Base-by-base conservation (phyloP, 78 protist genomes). In the Planoprotostelium fungivorum region DNA sequence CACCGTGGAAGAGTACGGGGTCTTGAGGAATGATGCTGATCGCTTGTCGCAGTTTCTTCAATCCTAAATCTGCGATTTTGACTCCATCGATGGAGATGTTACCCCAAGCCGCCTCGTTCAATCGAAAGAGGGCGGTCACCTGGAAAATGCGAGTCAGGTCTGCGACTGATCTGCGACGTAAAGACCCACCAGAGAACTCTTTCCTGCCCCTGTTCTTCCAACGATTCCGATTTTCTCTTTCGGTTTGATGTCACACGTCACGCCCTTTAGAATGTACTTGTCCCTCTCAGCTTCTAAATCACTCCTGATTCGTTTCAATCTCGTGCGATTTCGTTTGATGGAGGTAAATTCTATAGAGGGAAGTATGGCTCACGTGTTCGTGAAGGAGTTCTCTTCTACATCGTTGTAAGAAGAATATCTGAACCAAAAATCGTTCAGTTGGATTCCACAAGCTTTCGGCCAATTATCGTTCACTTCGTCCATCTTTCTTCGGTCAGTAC, bases 151-250 rank as follows among this genome's bases (percentile, higher is more conserved):
- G 73, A 51, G 5, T 51, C n/a, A n/a, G n/a, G n/a, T n/a, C n/a
- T n/a, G n/a, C n/a, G n/a, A n/a, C n/a, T n/a, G n/a, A n/a, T n/a
- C n/a, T n/a, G 5, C 16, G 31, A 51, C 73, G 16, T 5, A 51
- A 51, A 51, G 16, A 51, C 73, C 16, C 73, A 95, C 73, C 36
- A 97, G 85, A 29, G 73, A 51, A n/a, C 94, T 84, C 93, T 96
- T 96, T 39, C 98, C 97, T 0, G 96, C 88, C 34, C 99, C 99
- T 0, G 99, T 96, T n/a, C 98, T 91, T 35, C 99, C 99, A 0
- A 95, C 96, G 91, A 97, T 86, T 73, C 98, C 99, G 36, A 95
- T 34, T 92, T 93, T 94, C 91, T 93, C 97, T 25, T 91, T 85
- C 5, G 92, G 38, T 10, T 51, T 34, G 1, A 96, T 34, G 34